Evolutionary conservation across 2,329 filamentous ascomycete genomes (phyloP).

Genomic region (Pseudopithomyces chartarum): DNA sequence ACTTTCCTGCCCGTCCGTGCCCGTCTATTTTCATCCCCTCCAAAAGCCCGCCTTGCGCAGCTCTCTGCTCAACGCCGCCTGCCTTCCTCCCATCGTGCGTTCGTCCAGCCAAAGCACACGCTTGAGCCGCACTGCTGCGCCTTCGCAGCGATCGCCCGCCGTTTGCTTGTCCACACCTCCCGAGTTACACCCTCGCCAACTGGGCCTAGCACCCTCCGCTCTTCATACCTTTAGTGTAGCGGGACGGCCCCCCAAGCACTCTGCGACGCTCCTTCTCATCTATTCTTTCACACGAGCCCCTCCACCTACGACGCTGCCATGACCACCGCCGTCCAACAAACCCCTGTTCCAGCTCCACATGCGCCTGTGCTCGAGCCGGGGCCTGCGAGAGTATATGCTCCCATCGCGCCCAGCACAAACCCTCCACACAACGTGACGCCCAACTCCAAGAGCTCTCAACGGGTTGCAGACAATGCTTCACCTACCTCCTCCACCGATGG

Average conservation of each 20-base stretch:
- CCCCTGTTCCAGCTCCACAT: constrained; percentile 47
- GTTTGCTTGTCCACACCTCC: constrained; percentile 16
- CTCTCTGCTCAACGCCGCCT: background rate
- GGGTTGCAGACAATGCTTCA: constrained; percentile 45
- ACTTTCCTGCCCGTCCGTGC: constrained; percentile 19
- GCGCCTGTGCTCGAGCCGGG: constrained; percentile 43
- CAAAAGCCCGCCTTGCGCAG: constrained; percentile 19
- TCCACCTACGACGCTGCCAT: constrained; percentile 43
- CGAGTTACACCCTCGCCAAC: constrained; percentile 33
- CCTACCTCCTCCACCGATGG: constrained; percentile 46
- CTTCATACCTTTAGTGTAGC: constrained; percentile 43
- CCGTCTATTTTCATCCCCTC: constrained; percentile 26
- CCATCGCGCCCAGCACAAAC: constrained; percentile 50
- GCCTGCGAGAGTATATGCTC: constrained; percentile 50
- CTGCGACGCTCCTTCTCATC: constrained; percentile 44
- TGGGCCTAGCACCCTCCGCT: constrained; percentile 33
- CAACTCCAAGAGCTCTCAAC: constrained; percentile 41
- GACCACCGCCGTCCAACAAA: constrained; percentile 54
- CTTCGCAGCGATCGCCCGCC: constrained; percentile 8
- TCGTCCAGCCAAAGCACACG: constrained; percentile 3
- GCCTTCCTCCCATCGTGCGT: background rate
- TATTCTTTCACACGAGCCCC: constrained; percentile 17
- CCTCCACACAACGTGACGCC: constrained; percentile 46
- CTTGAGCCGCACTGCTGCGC: constrained; percentile 16
- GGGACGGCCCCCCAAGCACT: constrained; percentile 32